A percentile compares a stretch with the other conserved stretches of the same genome.
Conservation (phyloP, 2,329 filamentous ascomycete species). For the Pseudogymnoascus verrucosus region DNA sequence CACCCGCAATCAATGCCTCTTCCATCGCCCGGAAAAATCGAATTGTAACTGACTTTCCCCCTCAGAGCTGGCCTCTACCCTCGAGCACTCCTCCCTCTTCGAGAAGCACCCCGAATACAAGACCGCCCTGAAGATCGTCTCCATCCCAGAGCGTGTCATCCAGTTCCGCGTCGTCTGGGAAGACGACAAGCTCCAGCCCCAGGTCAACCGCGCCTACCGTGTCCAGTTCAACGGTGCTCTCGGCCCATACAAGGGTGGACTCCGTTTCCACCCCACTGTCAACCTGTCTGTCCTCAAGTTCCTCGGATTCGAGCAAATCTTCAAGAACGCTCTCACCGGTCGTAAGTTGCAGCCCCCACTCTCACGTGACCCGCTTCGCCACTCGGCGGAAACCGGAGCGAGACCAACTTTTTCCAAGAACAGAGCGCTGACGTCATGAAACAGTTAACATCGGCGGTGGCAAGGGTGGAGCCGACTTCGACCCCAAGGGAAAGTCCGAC, state of each 20-base stretch:
- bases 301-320: constrained; percentile 97
- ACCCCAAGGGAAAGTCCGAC: constrained; percentile 97
- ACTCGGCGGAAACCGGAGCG: neutral
- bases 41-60: neutral
- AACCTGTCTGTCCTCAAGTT: constrained; percentile 85
- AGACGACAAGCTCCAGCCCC: constrained; percentile 79
- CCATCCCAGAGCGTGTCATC: constrained; percentile 89
- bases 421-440: constrained; percentile 8
- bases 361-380: neutral
- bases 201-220: constrained; percentile 91
- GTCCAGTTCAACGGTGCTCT: constrained; percentile 98
- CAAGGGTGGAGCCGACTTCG: constrained; percentile 96
- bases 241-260: constrained; percentile 95
- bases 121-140: constrained; percentile 77
- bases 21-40: neutral
- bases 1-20: constrained; percentile 4
- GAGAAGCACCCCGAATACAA: constrained; percentile 90
- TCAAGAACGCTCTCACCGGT: constrained; percentile 98
- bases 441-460: constrained; percentile 89
- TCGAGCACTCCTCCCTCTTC: constrained; percentile 91
- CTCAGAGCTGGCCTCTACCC: constrained; percentile 83
- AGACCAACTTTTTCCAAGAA: neutral
- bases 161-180: constrained; percentile 98
- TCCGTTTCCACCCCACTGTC: constrained; percentile 87
- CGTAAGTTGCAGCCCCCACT: constrained; percentile 48